These are phyloP conservation scores for Edaphochlamys debaryana DNA, from an alignment of 139 green algal species.

Conservation along the genomic window DNA sequence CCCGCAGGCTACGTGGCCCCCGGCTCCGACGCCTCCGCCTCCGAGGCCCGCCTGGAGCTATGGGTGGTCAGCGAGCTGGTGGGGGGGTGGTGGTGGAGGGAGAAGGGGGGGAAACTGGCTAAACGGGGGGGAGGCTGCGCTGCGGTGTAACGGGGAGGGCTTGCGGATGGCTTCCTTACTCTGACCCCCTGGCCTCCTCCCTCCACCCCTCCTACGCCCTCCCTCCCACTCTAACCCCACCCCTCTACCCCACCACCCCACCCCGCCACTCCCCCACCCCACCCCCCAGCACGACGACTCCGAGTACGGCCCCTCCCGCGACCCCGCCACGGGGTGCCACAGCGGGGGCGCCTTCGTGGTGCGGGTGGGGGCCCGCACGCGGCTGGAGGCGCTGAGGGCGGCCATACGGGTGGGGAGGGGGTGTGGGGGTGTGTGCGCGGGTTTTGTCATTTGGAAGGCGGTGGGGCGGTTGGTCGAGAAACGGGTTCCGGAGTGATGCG, in stretches of 20 bases:
- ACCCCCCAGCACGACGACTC: slow-evolving; percentile 75
- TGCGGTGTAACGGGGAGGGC: too few species aligned
- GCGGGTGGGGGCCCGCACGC: slow-evolving; percentile 73
- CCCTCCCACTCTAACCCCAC: background rate
- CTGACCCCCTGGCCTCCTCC: too few species aligned
- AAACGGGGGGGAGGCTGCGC: too few species aligned
- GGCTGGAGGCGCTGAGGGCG: slow-evolving; percentile 82
- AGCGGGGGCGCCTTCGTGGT: slow-evolving; percentile 86
- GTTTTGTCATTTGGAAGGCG: background rate
- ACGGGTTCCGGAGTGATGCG: too few species aligned
- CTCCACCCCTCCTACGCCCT: background rate
- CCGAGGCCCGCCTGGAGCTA: slow-evolving; percentile 66
- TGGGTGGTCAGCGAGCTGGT: slow-evolving; percentile 82
- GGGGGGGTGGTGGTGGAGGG: background rate
- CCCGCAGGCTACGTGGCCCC: slow-evolving; percentile 74
- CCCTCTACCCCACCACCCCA: background rate
- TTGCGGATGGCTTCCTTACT: too few species aligned
- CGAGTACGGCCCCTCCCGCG: slow-evolving; percentile 83
- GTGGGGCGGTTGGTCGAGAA: too few species aligned
- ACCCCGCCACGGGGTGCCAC: slow-evolving; percentile 66
- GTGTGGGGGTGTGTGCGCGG: background rate
- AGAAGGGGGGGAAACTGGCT: background rate
- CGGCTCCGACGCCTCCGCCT: slow-evolving; percentile 68
- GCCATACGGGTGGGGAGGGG: slow-evolving; percentile 74
- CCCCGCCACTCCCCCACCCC: background rate